Base-by-base conservation (phyloP, 2,329 filamentous ascomycete species). In the Xylogone sp. region DNA sequence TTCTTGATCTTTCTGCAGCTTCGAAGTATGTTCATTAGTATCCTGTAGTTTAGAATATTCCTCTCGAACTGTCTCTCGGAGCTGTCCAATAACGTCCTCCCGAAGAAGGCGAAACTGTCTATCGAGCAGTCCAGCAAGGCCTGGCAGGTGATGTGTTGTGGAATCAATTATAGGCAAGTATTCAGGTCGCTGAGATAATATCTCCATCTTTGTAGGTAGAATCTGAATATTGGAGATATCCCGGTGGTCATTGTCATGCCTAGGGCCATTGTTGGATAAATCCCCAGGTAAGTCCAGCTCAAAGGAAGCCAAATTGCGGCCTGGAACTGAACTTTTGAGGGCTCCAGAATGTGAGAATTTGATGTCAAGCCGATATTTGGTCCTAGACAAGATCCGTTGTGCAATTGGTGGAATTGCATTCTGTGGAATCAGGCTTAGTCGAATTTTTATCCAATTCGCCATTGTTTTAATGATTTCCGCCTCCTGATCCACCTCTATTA, bases 51-150 rank as follows among this genome's bases (percentile, higher is more conserved):
- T 56, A 16, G 47, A 48, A 9, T 76, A 62, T 45, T 75, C 67
- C 21, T 69, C 55, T 39, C 69, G 68, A 2, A 79, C 71, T 1
- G 71, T 71, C 56, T 81, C 75, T 39, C 76, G 69, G 3, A 83
- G 65, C 52, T 79, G 74, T 0, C 77, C 77, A 2, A 82, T 67
- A 0, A 74, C 78, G 55, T 83, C 79, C 61, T 82, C 76, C 2
- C 79, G 71, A 1, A 82, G 61, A 1, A 83, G 70, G 16, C 80
- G 72, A 46, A 83, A 83, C 49, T 82, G 74, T 50, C 74, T 68
- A 60, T 83, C 79, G 0, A 83, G 61, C 1, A 78, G 69, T 2
- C 78, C 76, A 3, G 62, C 64, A 10, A 76, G 69, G 1, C 76
- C 74, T 3, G 62, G 56, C 13, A 71, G 61, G 55, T 78, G 72